A percentile compares a stretch with the other conserved stretches of the same genome.
Evolutionary conservation across 495 filamentous ascomycete genomes (phyloP).

Genomic region (Penicillium ucsense): DNA sequence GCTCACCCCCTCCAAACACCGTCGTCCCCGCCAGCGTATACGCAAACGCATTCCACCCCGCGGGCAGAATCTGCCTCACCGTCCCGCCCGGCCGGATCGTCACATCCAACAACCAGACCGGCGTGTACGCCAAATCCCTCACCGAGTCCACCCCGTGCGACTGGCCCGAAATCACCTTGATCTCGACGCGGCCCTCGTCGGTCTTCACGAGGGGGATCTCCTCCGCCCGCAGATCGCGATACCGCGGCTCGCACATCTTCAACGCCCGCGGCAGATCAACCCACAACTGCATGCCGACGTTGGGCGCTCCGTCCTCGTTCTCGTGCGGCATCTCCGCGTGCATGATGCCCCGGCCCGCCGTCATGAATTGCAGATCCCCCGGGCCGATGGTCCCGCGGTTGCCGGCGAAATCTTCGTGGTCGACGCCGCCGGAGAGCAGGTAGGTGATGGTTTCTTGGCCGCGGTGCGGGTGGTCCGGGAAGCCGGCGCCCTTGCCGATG

Average conservation of each 20-base stretch:
- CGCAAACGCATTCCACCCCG: conserved; percentile 84
- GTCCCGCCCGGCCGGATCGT: conserved; percentile 70
- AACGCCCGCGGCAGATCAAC: conserved; percentile 77
- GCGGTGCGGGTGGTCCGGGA: conserved; percentile 76
- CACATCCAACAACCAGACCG: conserved; percentile 87
- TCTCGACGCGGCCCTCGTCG: conserved; percentile 61
- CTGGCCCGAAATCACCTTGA: conserved; percentile 86
- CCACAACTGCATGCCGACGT: conserved; percentile 89
- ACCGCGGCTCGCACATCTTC: conserved; percentile 84
- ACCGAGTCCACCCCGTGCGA: conserved; percentile 76
- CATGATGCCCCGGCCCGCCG: conserved; percentile 84
- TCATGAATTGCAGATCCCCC: conserved; percentile 97
- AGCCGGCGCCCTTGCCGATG: conserved; percentile 70
- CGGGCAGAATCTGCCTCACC: conserved; percentile 62
- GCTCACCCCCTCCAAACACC: conserved; percentile 51
- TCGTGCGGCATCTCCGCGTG: conserved; percentile 94
- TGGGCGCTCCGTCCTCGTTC: conserved; percentile 64
- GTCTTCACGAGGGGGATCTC: conserved; percentile 67
- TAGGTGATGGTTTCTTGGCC: conserved; percentile 89
- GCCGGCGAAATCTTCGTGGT: conserved; percentile 94
- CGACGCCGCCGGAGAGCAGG: conserved; percentile 69
- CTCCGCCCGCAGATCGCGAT: conserved; percentile 65
- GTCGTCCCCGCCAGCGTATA: conserved; percentile 68
- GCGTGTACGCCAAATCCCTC: conserved; percentile 86
- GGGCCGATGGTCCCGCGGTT: conserved; percentile 75